These are phyloP conservation scores for Aspergillus melleus DNA, from an alignment of 2,329 filamentous ascomycete species.

Conservation along the genomic window DNA sequence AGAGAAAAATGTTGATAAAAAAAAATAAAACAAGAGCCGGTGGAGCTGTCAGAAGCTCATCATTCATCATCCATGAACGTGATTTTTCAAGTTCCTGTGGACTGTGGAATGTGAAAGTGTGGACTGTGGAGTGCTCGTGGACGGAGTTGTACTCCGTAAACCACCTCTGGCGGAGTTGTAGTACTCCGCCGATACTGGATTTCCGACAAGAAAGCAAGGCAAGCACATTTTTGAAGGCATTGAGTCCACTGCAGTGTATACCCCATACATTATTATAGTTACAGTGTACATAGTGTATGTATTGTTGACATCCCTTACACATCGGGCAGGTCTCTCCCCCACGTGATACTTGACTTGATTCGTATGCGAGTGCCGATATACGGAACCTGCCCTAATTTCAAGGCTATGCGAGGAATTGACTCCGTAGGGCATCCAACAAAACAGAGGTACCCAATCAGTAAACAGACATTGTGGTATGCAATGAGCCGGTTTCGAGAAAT, in stretches of 20 bases:
- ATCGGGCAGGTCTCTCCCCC: not conserved
- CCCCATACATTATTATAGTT: too few species aligned
- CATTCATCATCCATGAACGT: not conserved
- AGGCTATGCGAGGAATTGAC: too few species aligned
- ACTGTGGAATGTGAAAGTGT: not conserved
- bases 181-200: too few species aligned
- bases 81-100: not conserved
- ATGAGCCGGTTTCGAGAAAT: not conserved
- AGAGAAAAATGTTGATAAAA: not conserved
- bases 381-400: too few species aligned
- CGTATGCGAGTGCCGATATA: not conserved
- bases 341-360: conserved; percentile 9
- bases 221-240: too few species aligned
- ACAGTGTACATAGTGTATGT: too few species aligned
- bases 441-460: not conserved
- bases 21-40: not conserved
- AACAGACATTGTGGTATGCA: not conserved
- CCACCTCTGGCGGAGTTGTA: too few species aligned
- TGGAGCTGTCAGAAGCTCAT: not conserved
- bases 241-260: too few species aligned
- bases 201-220: too few species aligned
- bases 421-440: not conserved
- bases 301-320: too few species aligned
- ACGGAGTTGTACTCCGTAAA: too few species aligned
- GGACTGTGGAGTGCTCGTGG: not conserved